Percentiles rank a stretch among this genome's conserved stretches.
phyloP scores from a whole-genome alignment of 805 yeast genomes.

The Starmera pachycereana region DNA sequence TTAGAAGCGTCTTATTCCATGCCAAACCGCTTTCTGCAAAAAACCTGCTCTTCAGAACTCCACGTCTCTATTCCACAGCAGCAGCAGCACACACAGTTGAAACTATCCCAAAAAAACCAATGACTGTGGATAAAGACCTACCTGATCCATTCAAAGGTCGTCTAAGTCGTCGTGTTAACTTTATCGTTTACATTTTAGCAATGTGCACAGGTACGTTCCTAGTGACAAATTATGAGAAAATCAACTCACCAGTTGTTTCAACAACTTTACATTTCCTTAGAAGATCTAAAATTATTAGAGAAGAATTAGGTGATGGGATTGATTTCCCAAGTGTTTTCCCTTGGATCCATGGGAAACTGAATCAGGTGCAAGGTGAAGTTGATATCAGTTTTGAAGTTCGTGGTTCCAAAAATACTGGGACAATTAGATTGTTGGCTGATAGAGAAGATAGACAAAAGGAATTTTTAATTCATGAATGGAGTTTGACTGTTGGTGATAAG shows the following conservation, averaged over 20 bases:
- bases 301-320: constrained; percentile 63
- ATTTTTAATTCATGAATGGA: constrained; percentile 56
- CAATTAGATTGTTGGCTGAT: constrained; percentile 57
- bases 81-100: not conserved
- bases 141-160: constrained; percentile 68
- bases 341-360: constrained; percentile 80
- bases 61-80: not conserved
- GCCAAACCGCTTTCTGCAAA: no score
- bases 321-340: constrained; percentile 69
- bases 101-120: constrained; percentile 6
- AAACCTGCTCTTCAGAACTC: not conserved
- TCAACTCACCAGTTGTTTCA: constrained; percentile 78
- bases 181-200: constrained; percentile 40
- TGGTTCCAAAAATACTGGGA: constrained; percentile 53
- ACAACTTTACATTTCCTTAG: constrained; percentile 82
- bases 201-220: constrained; percentile 48
- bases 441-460: constrained; percentile 49
- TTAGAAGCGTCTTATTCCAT: no score
- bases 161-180: constrained; percentile 40
- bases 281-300: constrained; percentile 55
- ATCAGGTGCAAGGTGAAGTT: constrained; percentile 73
- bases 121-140: constrained; percentile 53
- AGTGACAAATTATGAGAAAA: constrained; percentile 88
- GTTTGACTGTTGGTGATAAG: constrained; percentile 38
- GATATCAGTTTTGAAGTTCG: constrained; percentile 61